A percentile compares a stretch with the other conserved stretches of the same genome.
These are phyloP conservation scores for Cyphellophora europaea DNA, from an alignment of 2,329 filamentous ascomycete genomes.

Conservation along the genomic window DNA sequence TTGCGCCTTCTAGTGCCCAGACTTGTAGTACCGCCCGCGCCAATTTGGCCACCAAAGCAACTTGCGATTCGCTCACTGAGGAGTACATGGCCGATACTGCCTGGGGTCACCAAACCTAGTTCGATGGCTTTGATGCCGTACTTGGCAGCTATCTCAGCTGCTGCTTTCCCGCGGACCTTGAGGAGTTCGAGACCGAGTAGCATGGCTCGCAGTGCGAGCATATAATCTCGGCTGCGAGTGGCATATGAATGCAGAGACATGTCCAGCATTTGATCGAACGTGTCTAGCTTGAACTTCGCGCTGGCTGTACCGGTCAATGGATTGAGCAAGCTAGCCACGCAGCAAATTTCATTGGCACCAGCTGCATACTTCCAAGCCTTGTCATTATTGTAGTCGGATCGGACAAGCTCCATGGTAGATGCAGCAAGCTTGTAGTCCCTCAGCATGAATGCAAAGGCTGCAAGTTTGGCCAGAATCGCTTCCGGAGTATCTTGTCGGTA, in stretches of 20 bases:
- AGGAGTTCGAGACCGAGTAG: slow-evolving; percentile 72
- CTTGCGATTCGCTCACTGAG: slow-evolving; percentile 77
- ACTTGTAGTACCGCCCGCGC: slow-evolving; percentile 50
- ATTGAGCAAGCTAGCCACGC: slow-evolving; percentile 70
- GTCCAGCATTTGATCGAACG: slow-evolving; percentile 78
- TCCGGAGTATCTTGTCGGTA: slow-evolving; percentile 79
- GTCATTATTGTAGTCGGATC: slow-evolving; percentile 83
- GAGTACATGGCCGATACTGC: slow-evolving; percentile 62
- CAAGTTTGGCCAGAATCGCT: slow-evolving; percentile 84
- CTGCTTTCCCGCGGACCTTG: slow-evolving; percentile 66
- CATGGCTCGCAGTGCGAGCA: slow-evolving; percentile 70
- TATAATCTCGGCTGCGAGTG: slow-evolving; percentile 69
- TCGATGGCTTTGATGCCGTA: slow-evolving; percentile 80
- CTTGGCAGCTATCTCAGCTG: slow-evolving; percentile 74
- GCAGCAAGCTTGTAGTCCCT: slow-evolving; percentile 90
- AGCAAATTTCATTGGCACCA: slow-evolving; percentile 90
- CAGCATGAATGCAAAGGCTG: slow-evolving; percentile 94
- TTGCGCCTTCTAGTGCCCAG: slow-evolving; percentile 72
- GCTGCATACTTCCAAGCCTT: slow-evolving; percentile 97
- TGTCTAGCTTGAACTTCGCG: slow-evolving; percentile 69
- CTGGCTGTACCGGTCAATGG: slow-evolving; percentile 57
- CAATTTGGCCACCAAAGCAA: slow-evolving; percentile 68
- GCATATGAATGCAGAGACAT: slow-evolving; percentile 87
- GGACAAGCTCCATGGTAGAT: slow-evolving; percentile 82
- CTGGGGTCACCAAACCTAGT: slow-evolving; percentile 58